Evolutionary conservation across 2,329 filamentous ascomycete genomes (phyloP), one percentile per base, ranked within the genome.

Genomic region (Ilyonectria sp.): DNA sequence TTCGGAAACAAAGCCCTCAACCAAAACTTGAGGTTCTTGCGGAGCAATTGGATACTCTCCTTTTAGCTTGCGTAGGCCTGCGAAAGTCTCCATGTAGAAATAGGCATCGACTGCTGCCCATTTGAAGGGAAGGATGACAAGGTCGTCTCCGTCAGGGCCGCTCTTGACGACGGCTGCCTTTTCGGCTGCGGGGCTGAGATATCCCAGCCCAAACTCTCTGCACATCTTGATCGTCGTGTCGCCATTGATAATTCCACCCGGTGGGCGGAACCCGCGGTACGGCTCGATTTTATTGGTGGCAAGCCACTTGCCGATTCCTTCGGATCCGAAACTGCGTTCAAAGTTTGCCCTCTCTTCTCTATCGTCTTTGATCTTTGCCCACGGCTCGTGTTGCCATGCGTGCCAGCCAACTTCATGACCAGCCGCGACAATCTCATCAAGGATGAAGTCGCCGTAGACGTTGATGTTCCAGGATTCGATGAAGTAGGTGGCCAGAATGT

Each of bases 401-500:
- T 63, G 60, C 60, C 60, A 63, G 17, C 40, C 60, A 13, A 63
- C 43, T 21, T 63, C 60, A 17, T 63, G 60, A 1, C 60, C 60
- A 13, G 43, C 60, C 17, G 60, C 44, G 5, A 35, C 33, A 26
- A 63, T 19, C 9, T 57, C 19, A 6, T 40, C 21, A 4, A 63
- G 44, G 31, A 63, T 63, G n/a, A 57, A 63, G 11, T 57, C 60
- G 7, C 44, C 60, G 13, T 63, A 63, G 6, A 63, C 29, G 6
- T 57, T 44, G 21, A 49, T 63, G 43, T 63, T 63, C 60, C 60
- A 63, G 7, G 60, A 57, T 26, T 63, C 60, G 35, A 63, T 57
- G 6, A 63, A 63, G n/a, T 56, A 63, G 7, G 60, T 63, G 3
- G 60, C 60, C 2, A 37, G 21, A 43, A 63, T 19, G 8, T 63